A percentile compares a stretch with the other conserved stretches of the same genome.
These are phyloP conservation scores for Vachellia pachyceras DNA, from an alignment of 306 rosid genomes.

Conservation along the genomic window DNA sequence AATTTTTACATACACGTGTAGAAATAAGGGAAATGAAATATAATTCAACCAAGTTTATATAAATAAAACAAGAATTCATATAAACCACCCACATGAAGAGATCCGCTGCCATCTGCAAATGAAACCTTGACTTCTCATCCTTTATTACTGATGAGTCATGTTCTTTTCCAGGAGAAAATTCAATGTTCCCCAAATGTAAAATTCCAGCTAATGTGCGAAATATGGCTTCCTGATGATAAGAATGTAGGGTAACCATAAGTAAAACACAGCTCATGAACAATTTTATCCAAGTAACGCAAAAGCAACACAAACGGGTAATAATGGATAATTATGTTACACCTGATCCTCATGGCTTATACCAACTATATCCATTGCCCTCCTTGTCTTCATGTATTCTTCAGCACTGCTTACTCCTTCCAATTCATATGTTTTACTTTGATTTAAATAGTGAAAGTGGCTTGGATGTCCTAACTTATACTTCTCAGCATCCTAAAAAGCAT, in stretches of 20 bases:
- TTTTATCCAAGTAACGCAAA: conserved; percentile 25
- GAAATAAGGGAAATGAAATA: conserved; percentile 22
- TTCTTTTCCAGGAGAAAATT: conserved; percentile 97
- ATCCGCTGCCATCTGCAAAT: conserved; percentile 77
- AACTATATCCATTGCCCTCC: conserved; percentile 97
- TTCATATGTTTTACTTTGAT: conserved; percentile 89
- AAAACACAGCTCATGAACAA: conserved; percentile 18
- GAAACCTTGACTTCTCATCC: conserved; percentile 83
- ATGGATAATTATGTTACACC: conserved; percentile 53
- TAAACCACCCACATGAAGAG: conserved; percentile 77
- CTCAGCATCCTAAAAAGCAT: conserved; percentile 81
- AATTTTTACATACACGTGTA: conserved; percentile 13
- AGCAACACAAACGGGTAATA: conserved; percentile 20
- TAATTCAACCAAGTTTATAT: conserved; percentile 23
- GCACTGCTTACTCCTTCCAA: conserved; percentile 87
- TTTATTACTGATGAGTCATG: conserved; percentile 81
- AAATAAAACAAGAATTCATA: conserved; percentile 31
- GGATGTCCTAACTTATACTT: conserved; percentile 81
- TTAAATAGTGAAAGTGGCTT: conserved; percentile 86
- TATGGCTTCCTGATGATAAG: conserved; percentile 74
- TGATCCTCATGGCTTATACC: conserved; percentile 83
- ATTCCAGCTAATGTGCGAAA: conserved; percentile 91
- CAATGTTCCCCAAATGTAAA: conserved; percentile 89
- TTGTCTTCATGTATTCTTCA: conserved; percentile 81
- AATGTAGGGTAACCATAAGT: conserved; percentile 26